Conservation (phyloP, 352 stramenopile genomes). For the Globisporangium mamillatum region DNA sequence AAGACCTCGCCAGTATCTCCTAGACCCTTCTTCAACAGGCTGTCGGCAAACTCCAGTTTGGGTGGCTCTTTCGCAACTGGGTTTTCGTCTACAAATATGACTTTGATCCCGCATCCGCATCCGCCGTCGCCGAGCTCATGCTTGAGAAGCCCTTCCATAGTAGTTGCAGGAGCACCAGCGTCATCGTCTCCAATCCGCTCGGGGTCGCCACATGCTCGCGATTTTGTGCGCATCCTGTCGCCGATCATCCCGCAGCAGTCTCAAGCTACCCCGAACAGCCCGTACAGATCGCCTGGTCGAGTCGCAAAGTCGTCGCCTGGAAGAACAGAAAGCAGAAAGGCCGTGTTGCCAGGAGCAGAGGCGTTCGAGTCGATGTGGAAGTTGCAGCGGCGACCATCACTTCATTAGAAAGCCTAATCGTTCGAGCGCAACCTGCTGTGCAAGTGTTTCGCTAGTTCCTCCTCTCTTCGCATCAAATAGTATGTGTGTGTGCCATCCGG, state of each 20-base stretch:
- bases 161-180: not conserved
- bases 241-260: conserved; percentile 9
- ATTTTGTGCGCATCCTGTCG: conserved; percentile 15
- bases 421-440: not conserved
- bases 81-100: not conserved
- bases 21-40: not conserved
- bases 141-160: not conserved
- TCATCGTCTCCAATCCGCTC: not conserved
- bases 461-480: not conserved
- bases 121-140: conserved; percentile 4
- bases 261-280: not conserved
- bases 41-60: conserved; percentile 4
- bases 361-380: conserved; percentile 37
- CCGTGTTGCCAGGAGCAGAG: not conserved
- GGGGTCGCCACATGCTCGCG: not conserved
- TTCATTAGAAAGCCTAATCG: conserved; percentile 9
- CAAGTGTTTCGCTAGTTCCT: not conserved
- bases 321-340: not conserved
- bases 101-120: conserved; percentile 1
- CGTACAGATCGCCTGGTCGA: not conserved
- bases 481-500: not conserved
- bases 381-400: conserved; percentile 30
- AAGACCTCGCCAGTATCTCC: not conserved
- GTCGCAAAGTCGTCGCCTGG: conserved; percentile 5
- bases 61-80: conserved; percentile 17